Base-by-base conservation (phyloP, 2,329 filamentous ascomycete species). In the Botrytis medusae region DNA sequence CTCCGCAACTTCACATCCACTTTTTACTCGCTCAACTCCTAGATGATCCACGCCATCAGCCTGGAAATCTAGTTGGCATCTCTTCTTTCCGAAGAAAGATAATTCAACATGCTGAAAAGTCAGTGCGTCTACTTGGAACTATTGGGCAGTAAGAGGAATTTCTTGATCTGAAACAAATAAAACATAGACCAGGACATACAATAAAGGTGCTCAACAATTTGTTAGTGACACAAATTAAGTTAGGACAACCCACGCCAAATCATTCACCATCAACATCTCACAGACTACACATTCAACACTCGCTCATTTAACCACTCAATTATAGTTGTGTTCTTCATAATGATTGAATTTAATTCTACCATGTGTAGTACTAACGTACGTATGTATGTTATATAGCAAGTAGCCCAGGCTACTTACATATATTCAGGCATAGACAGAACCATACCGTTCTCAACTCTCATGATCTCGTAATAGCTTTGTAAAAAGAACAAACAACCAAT, bases 321-420 rank as follows among this genome's bases (percentile, higher is more conserved):
- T 20, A 60, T 59, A 42, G 1, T 60, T 29, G 2, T 29, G 20
- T 40, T 22, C 51, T 65, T 68, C 34, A 68, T 54, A 68, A 40
- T 68, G 64, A 68, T 68, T 57, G 46, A 34, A 67, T 68, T 42
- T 42, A 68, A 57, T 68, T 68, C 46, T 68, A 68, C 48, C 48
- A 40, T 57, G 46, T 54, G 48, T 57, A 68, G 34, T 68, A 68
- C 64, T 32, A 42, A 68, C 64, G 64, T 42, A 57, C 64, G 64
- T 68, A 68, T 40, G 34, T 68, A 68, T 68, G 25, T 68, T n/a
- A 37, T 68, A 54, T 54, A 68, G 46, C 51, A 54, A 57, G 64
- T 37, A 54, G 34, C 46, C 10, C 34, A 32, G 25, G 48, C 64
- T 37, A 68, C 32, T 25, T 57, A 68, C 64, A 42, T 29, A 68